Base-by-base conservation (phyloP, 768 basidiomycete species). In the Pleurotus pulmonarius region DNA sequence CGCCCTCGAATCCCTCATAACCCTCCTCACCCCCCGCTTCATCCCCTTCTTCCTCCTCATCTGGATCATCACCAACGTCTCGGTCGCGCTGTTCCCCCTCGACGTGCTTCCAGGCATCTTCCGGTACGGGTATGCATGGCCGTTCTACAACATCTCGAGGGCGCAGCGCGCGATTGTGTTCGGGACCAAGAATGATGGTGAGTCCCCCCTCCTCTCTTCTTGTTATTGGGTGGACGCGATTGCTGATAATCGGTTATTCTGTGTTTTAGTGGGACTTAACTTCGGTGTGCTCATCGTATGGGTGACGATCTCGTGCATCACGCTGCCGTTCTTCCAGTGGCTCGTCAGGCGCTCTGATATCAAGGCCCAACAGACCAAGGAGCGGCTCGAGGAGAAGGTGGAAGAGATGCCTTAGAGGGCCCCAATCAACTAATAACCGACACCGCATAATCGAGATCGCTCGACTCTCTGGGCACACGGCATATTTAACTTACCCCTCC, bases 61-160 rank as follows among this genome's bases (percentile, higher is more conserved):
- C 6, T 85, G 83, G 83, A 82, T 90, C 60, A 86, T 90, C 60
- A 59, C 66, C 37, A 87, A 86, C 63, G 82, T 85, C 37, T 78
- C 85, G 2, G 82, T 85, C 18, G 73, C 73, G 16, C 68, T 76
- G 40, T 79, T 78, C 64, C 88, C 89, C 0, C 76, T 88, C 41
- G 78, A 82, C 49, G 67, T 82, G 1, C 70, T 88, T 1, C 86
- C 87, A 0, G 61, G 61, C 39, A 58, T 89, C 56, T 88, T 77
- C 69, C 77, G 75, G 47, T 89, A 89, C 58, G 90, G 87, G 1
- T 87, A 83, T 60, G 87, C 81, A 0, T 75, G 75, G 60, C 89
- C 89, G 1, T 89, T 91, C 64, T 90, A 87, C 66, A 87, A 90
- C 61, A 73, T 90, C 25, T 82, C 84, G 12, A 69, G 73, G 39